Evolutionary conservation across 768 basidiomycete genomes (phyloP), one percentile per base, ranked within the genome.

Genomic region (Hericium rajendrae): DNA sequence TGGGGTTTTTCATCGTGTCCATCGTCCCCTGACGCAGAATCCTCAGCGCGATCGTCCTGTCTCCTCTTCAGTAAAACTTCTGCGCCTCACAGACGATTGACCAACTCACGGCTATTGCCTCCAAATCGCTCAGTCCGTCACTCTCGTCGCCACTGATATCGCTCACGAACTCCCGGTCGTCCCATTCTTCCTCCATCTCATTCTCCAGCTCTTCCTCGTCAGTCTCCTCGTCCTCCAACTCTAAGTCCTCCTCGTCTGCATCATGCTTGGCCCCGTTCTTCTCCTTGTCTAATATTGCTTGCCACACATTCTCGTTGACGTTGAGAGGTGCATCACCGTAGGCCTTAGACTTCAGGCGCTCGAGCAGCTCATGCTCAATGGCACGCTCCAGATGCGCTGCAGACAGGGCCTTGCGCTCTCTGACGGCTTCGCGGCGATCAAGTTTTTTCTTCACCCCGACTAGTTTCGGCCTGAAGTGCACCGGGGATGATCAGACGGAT

Each of bases 311-410:
- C 73, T 99, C 97, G 71, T 99, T 98, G 57, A 99, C 94, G 70
- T 99, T 98, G 48, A 99, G 80, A 12, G 97, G 97, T 38, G 90
- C 88, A 66, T 98, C 95, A 46, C 97, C 95, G 67, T 99, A 98
- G 16, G 95, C 94, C 71, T 97, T 97, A 54, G 87, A 87, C 75
- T 94, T 94, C 18, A 99, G 79, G 16, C 97, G 90, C 65, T 95
- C 93, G 50, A 99, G 84, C 24, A 98, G 83, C 68, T 99, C 97
- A 67, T 92, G 92, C 70, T 97, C 90, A 64, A 99, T 97, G 12
- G 91, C 89, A 57, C 84, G 86, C 71, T 99, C 97, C 40, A 99
- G 82, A 60, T 90, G 93, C 0, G 97, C 97, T 2, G 95, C 97
- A 1, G 91, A 86, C 12, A 99, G 83, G 2, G 97, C 97, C 71